These are phyloP conservation scores for Fusarium torreyae DNA, from an alignment of 2,329 filamentous ascomycete genomes.

Conservation along the genomic window DNA sequence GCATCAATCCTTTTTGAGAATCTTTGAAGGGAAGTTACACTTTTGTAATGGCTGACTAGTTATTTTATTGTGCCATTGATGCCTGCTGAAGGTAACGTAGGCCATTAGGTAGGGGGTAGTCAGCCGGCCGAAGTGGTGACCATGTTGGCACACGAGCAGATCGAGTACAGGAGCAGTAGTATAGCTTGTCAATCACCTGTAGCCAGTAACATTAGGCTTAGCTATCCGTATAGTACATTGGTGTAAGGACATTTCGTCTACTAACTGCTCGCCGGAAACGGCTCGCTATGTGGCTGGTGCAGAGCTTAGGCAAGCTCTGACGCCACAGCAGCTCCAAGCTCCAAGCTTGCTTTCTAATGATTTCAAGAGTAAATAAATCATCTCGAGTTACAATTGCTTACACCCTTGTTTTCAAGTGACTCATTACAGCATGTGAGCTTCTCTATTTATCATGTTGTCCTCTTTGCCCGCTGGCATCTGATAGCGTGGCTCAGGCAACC, in stretches of 20 bases:
- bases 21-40: too few species aligned
- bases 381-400: neutral
- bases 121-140: too few species aligned
- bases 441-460: slow-evolving; percentile 25
- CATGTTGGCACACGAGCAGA: too few species aligned
- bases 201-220: too few species aligned
- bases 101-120: too few species aligned
- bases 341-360: slow-evolving; percentile 8
- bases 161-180: too few species aligned
- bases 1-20: too few species aligned
- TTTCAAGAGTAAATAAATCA: neutral
- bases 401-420: slow-evolving; percentile 1
- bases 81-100: too few species aligned
- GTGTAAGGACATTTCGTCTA: neutral
- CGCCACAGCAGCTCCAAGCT: slow-evolving; percentile 31
- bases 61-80: too few species aligned
- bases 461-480: slow-evolving; percentile 40
- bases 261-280: neutral
- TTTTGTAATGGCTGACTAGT: too few species aligned
- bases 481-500: slow-evolving; percentile 41
- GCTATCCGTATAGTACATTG: too few species aligned
- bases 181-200: too few species aligned
- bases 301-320: slow-evolving; percentile 20
- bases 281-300: slow-evolving; percentile 28
- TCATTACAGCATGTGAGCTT: slow-evolving; percentile 9